These are phyloP conservation scores for Plectosphaerella sp. DNA, from an alignment of 2,329 filamentous ascomycete species.

Conservation along the genomic window DNA sequence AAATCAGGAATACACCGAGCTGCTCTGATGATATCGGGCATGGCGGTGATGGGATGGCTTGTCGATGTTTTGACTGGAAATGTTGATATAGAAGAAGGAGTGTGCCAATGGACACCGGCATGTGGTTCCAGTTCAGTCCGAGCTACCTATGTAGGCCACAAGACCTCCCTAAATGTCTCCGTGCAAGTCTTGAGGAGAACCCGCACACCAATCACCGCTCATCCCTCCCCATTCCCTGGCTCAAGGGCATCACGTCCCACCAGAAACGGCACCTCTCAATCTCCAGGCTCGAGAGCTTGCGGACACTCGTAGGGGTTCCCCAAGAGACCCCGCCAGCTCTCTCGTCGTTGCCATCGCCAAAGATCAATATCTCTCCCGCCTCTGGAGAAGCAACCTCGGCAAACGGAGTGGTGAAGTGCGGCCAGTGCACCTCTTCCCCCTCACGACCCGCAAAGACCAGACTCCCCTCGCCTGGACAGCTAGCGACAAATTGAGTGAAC, in stretches of 20 bases:
- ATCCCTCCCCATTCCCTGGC: constrained; percentile 34
- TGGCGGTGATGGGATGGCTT: no score
- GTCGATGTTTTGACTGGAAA: no score
- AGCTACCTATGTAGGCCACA: no score
- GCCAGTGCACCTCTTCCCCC: constrained; percentile 26
- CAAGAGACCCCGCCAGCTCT: constrained; percentile 21
- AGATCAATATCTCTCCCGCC: constrained; percentile 43
- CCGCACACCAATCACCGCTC: neutral
- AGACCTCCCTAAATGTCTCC: no score
- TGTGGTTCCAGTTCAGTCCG: no score
- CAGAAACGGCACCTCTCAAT: constrained; percentile 53
- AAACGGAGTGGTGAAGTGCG: constrained; percentile 38
- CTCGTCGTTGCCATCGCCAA: constrained; percentile 58
- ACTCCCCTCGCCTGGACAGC: neutral
- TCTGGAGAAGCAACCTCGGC: constrained; percentile 3
- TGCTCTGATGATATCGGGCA: no score
- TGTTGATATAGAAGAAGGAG: no score
- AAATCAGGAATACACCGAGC: no score
- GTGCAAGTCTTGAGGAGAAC: no score
- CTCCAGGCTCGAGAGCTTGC: constrained; percentile 37
- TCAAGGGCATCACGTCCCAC: constrained; percentile 50
- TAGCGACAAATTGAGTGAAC: constrained; percentile 30
- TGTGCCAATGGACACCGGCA: no score
- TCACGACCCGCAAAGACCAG: constrained; percentile 28
- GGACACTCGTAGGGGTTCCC: constrained; percentile 39